Evolutionary conservation across 2,329 filamentous ascomycete genomes (phyloP).

Genomic region (Atkinsonella hypoxylon): DNA sequence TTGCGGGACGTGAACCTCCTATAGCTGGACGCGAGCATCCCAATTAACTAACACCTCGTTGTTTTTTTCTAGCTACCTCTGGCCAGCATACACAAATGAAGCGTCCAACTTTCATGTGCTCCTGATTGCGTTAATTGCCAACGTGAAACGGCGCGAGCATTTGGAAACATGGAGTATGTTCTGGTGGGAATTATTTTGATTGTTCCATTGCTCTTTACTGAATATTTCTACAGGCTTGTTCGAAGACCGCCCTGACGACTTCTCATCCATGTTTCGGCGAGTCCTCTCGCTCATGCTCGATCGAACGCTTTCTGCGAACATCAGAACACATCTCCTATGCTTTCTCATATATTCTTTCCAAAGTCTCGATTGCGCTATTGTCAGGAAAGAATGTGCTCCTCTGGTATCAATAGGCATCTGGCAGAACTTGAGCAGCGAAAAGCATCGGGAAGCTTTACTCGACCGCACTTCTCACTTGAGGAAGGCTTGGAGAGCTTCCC

Average conservation of each 20-base stretch:
- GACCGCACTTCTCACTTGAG: conserved; percentile 61
- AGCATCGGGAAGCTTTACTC: conserved; percentile 59
- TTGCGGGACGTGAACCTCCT: neutral
- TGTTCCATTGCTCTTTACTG: conserved; percentile 7
- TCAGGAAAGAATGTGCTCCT: conserved; percentile 92
- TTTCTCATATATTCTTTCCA: conserved; percentile 91
- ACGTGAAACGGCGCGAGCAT: conserved; percentile 78
- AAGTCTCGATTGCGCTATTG: conserved; percentile 75
- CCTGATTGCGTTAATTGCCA: conserved; percentile 72
- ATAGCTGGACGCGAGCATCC: too few relatives aligned
- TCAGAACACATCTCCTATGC: conserved; percentile 73
- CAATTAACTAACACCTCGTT: too few relatives aligned
- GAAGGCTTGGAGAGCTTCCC: conserved; percentile 83
- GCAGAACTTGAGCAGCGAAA: conserved; percentile 79
- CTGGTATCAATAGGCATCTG: conserved; percentile 90
- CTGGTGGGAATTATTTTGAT: neutral
- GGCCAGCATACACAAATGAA: conserved; percentile 83
- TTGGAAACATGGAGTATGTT: conserved; percentile 72
- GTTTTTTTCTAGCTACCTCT: conserved; percentile 60
- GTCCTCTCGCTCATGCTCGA: conserved; percentile 79
- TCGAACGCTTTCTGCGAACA: conserved; percentile 47
- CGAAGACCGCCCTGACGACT: conserved; percentile 62
- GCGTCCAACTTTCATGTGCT: conserved; percentile 87
- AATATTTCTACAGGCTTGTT: conserved; percentile 50
- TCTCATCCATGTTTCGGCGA: conserved; percentile 80